Conservation (phyloP, 495 filamentous ascomycete species). For the Aspergillus coremiiformis region DNA sequence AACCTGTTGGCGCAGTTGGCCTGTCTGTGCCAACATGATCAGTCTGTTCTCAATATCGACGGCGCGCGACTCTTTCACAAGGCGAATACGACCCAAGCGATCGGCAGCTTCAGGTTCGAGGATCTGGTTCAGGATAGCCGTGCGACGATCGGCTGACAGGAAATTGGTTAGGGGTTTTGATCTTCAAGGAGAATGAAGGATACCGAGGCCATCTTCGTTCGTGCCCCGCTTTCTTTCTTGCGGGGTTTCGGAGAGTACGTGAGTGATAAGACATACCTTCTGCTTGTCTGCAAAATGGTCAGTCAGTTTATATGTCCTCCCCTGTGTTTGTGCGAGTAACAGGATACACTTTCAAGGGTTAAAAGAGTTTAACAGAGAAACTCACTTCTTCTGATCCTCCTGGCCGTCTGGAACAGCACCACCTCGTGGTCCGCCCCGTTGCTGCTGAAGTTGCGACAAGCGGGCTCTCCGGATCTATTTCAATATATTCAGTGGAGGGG, state of each 20-base stretch:
- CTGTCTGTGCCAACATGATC: slow-evolving; percentile 80
- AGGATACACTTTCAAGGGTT: neutral
- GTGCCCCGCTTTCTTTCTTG: neutral
- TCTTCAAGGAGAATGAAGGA: neutral
- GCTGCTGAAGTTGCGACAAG: slow-evolving; percentile 80
- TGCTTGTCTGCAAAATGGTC: slow-evolving; percentile 45
- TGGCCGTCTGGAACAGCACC: slow-evolving; percentile 44
- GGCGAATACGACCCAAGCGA: slow-evolving; percentile 84
- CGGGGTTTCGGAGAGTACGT: neutral
- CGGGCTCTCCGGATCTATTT: slow-evolving; percentile 78
- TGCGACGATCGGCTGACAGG: slow-evolving; percentile 43
- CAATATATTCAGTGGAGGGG: neutral
- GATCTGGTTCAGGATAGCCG: slow-evolving; percentile 80
- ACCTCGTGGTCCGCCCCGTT: slow-evolving; percentile 46
- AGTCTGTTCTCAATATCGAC: slow-evolving; percentile 85
- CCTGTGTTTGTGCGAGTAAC: no score
- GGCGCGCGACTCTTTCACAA: slow-evolving; percentile 90
- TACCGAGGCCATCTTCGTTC: neutral
- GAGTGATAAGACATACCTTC: slow-evolving; percentile 47
- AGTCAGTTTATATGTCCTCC: no score
- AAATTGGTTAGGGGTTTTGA: neutral
- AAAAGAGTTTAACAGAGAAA: slow-evolving; percentile 3
- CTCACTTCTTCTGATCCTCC: slow-evolving; percentile 58
- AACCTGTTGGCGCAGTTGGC: slow-evolving; percentile 80
- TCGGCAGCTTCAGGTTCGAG: slow-evolving; percentile 90